phyloP scores from a whole-genome alignment of 768 basidiomycete species.

The Tulasnella sp. region DNA sequence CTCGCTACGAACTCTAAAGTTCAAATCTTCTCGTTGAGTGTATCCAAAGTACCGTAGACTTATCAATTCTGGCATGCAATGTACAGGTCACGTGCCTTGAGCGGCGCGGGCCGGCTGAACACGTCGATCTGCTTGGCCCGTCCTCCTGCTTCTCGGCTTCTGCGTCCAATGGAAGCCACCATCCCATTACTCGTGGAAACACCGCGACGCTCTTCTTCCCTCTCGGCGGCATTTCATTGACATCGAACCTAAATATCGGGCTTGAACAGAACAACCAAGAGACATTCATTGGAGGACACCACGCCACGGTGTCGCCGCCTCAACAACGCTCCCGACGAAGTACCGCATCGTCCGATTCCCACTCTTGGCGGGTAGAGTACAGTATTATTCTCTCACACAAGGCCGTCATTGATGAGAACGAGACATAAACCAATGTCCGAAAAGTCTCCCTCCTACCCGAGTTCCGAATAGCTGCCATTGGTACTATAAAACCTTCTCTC shows the following conservation, averaged over 20 bases:
- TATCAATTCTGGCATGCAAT: background rate
- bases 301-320: background rate
- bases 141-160: too few species aligned
- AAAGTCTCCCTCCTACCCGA: background rate
- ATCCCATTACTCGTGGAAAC: too few species aligned
- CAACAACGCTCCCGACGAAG: background rate
- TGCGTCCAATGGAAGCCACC: too few species aligned
- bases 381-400: background rate
- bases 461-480: background rate
- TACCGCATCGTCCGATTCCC: background rate
- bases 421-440: background rate
- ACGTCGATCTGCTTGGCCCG: background rate
- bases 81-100: background rate
- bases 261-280: background rate
- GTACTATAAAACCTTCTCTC: background rate
- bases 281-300: background rate
- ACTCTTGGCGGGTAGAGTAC: background rate
- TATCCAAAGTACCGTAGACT: background rate
- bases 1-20: background rate
- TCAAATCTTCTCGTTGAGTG: background rate
- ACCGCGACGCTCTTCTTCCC: too few species aligned
- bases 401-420: background rate
- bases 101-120: background rate
- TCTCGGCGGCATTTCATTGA: too few species aligned
- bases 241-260: too few species aligned